Conservation (phyloP, 805 yeast genomes). For the Nakazawaea populi region DNA sequence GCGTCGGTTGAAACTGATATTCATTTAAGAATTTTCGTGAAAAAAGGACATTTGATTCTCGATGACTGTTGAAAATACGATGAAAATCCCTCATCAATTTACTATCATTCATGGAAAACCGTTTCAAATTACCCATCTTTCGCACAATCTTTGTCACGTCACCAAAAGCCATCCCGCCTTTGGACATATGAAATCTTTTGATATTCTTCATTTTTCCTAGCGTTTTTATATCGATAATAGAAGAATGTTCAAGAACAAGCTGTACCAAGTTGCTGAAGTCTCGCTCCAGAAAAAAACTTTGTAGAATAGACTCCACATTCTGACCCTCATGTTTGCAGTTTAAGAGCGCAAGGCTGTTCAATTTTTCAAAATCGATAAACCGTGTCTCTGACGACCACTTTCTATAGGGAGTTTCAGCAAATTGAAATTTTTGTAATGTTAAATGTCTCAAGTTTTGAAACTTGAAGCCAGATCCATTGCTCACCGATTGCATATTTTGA, state of each 20-base stretch:
- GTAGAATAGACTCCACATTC: not conserved
- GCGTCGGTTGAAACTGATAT: conserved; percentile 11
- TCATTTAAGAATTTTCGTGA: conserved; percentile 7
- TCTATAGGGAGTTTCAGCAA: conserved; percentile 3
- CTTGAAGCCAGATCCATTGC: not conserved
- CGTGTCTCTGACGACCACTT: not conserved
- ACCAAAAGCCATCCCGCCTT: conserved; percentile 1
- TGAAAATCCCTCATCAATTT: conserved; percentile 9
- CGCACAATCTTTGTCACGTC: not conserved
- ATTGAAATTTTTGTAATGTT: conserved; percentile 8
- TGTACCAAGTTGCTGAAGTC: conserved; percentile 2
- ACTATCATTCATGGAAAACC: conserved; percentile 8
- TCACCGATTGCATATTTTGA: not conserved
- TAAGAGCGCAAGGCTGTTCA: conserved; percentile 4
- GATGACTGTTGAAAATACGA: conserved; percentile 8
- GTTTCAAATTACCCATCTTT: conserved; percentile 1
- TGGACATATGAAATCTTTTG: conserved; percentile 8
- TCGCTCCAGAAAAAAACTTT: not conserved
- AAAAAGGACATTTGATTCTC: conserved; percentile 8
- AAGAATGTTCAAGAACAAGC: conserved; percentile 5
- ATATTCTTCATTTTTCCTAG: conserved; percentile 1
- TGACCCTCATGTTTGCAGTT: conserved; percentile 3
- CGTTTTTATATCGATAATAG: not conserved
- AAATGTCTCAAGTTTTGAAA: conserved; percentile 2
- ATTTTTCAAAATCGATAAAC: not conserved